Percentiles rank a stretch among this genome's conserved stretches.
phyloP scores from a whole-genome alignment of 306 rosid species.

The Styphnolobium japonicum region DNA sequence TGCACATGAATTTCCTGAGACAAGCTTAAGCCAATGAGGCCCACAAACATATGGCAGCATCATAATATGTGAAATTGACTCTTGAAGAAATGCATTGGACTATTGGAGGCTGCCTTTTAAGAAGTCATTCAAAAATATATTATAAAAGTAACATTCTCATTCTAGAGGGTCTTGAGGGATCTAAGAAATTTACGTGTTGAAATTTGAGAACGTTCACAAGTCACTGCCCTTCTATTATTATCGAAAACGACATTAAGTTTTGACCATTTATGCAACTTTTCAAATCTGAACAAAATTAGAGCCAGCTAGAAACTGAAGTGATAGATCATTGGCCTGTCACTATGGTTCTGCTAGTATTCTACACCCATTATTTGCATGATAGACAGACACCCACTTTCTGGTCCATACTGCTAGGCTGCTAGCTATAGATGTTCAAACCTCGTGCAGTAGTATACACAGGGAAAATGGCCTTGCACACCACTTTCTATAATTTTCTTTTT shows the following conservation, averaged over 20 bases:
- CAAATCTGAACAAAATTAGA: slow-evolving; percentile 6
- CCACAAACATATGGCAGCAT: neutral
- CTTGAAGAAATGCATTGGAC: neutral
- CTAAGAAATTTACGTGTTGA: neutral
- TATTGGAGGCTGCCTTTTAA: neutral
- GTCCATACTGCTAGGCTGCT: neutral
- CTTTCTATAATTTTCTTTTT: neutral
- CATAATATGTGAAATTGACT: neutral
- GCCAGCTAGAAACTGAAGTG: neutral
- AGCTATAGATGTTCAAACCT: neutral
- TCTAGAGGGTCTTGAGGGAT: slow-evolving; percentile 11
- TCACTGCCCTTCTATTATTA: neutral
- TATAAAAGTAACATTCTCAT: neutral
- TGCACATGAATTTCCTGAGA: slow-evolving; percentile 24
- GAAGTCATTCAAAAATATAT: neutral
- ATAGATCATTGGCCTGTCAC: neutral
- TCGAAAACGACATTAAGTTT: slow-evolving; percentile 15
- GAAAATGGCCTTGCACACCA: neutral
- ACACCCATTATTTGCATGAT: neutral
- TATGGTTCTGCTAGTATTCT: neutral
- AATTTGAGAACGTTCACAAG: neutral
- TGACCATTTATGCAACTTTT: neutral
- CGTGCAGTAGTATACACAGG: neutral
- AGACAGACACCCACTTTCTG: slow-evolving; percentile 4
- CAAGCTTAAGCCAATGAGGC: neutral